phyloP scores from a whole-genome alignment of 2,329 filamentous ascomycete genomes.

The Zymoseptoria tritici region DNA sequence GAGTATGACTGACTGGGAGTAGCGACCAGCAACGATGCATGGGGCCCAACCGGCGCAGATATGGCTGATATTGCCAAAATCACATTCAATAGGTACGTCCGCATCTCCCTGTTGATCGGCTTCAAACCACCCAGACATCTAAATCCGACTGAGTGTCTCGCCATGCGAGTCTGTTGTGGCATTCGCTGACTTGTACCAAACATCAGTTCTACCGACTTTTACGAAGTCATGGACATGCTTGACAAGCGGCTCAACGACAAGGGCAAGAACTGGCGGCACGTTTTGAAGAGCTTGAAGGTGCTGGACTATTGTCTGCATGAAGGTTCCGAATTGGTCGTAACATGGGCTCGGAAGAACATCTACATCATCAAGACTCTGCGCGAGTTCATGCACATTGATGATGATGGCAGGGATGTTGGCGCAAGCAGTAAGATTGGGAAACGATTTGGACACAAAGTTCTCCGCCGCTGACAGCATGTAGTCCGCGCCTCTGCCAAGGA shows the following conservation, averaged over 20 bases:
- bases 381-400: conserved; percentile 94
- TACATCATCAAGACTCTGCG: conserved; percentile 98
- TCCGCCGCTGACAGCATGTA: conserved; percentile 39
- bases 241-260: conserved; percentile 98
- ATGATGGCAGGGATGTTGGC: conserved; percentile 90
- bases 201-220: conserved; percentile 84
- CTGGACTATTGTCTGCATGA: conserved; percentile 97
- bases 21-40: conserved; percentile 98
- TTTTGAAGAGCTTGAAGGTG: conserved; percentile 94
- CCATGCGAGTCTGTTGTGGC: neutral
- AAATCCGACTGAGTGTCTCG: neutral
- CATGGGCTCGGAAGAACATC: conserved; percentile 95
- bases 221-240: conserved; percentile 99
- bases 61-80: conserved; percentile 98
- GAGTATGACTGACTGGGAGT: conserved; percentile 15
- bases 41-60: conserved; percentile 94
- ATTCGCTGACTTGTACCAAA: neutral
- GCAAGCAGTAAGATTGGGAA: conserved; percentile 68
- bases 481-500: conserved; percentile 95
- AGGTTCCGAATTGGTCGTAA: conserved; percentile 91
- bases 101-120: neutral
- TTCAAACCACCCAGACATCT: no score
- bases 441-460: neutral
- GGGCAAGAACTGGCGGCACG: conserved; percentile 98
- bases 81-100: conserved; percentile 87